A percentile compares a stretch with the other conserved stretches of the same genome.
Conservation (phyloP, 78 protist species). For the Dictyostelium firmibasis region DNA sequence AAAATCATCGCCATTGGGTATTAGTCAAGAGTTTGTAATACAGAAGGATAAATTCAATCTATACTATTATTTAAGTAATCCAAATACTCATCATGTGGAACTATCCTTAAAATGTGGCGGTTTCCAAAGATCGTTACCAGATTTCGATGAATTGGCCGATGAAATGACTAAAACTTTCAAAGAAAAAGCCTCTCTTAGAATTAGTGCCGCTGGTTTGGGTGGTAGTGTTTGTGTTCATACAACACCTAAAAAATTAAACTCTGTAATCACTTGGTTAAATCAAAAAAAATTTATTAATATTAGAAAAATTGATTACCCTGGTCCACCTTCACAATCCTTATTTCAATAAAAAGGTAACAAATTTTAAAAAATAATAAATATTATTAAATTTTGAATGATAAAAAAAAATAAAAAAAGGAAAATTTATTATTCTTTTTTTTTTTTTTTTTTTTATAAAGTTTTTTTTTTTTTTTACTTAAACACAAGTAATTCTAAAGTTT, state of each 20-base stretch:
- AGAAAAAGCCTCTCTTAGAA: constrained; percentile 40
- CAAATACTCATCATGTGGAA: constrained; percentile 7
- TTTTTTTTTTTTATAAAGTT: background rate
- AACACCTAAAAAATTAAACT: background rate
- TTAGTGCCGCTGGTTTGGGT: constrained; percentile 77
- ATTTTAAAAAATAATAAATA: background rate
- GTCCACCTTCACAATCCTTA: constrained; percentile 8
- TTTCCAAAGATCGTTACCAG: constrained; percentile 69
- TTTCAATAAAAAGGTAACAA: background rate
- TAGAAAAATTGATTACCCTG: background rate
- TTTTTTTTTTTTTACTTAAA: background rate
- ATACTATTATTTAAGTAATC: background rate
- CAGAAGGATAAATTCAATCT: background rate
- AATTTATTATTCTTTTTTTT: background rate
- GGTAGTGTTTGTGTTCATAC: constrained; percentile 44
- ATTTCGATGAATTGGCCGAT: constrained; percentile 58
- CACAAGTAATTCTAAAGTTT: background rate
- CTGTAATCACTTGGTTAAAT: background rate
- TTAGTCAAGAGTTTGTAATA: background rate
- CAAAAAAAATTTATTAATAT: background rate
- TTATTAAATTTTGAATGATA: no score
- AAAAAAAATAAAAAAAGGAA: background rate
- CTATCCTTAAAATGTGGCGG: constrained; percentile 39
- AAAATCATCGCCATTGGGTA: background rate
- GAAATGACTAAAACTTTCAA: background rate